A percentile compares a stretch with the other conserved stretches of the same genome.
Evolutionary conservation across 2,329 filamentous ascomycete species (phyloP).

Genomic region (Colletotrichum sp.): DNA sequence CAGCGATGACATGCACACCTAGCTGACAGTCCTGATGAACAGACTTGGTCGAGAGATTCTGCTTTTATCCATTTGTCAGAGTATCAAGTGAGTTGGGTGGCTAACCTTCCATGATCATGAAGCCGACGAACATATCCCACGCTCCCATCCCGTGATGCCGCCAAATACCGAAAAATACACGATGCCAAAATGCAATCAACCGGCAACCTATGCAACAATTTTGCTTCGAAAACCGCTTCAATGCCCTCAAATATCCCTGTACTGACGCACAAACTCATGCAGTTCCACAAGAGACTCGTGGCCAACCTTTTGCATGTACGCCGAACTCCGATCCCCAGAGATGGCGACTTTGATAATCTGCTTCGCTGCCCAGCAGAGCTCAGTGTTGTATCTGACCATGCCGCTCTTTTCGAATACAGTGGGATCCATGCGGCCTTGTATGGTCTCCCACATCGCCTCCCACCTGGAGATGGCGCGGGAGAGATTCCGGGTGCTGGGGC

Average conservation of each 20-base stretch:
- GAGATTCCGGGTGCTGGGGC: neutral
- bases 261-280: conserved; percentile 13
- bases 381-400: conserved; percentile 12
- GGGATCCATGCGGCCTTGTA: neutral
- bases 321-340: conserved; percentile 8
- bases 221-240: neutral
- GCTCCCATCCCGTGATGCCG: neutral
- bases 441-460: conserved; percentile 24
- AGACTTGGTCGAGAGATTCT: neutral
- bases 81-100: neutral
- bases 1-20: neutral
- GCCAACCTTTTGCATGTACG: conserved; percentile 15
- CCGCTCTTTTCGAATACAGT: neutral
- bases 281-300: conserved; percentile 13
- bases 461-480: conserved; percentile 24
- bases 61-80: neutral
- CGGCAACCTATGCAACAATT: neutral
- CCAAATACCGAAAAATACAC: neutral
- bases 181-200: neutral
- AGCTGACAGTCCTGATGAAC: neutral
- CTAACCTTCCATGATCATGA: neutral
- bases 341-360: conserved; percentile 10
- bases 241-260: neutral
- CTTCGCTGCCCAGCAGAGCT: conserved; percentile 14
- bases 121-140: neutral